Base-by-base conservation (phyloP, 345 rosid genomes). In the Toxicodendron radicans region DNA sequence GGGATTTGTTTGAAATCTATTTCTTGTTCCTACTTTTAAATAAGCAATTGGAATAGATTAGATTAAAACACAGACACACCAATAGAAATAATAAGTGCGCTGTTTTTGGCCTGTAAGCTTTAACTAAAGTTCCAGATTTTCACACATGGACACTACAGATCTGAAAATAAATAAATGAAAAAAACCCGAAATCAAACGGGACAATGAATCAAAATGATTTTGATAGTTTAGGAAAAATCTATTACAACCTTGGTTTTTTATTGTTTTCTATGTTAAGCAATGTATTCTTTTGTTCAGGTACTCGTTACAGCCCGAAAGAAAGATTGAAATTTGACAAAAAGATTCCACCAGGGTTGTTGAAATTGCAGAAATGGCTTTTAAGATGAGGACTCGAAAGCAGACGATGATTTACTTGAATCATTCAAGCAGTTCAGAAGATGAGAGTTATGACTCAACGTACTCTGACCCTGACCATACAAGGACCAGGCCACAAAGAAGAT, bases 401-500 rank as follows among this genome's bases (percentile, higher is more conserved):
- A 52, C 23, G 17, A 17, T 10, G 4, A 14, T 24, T 9, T 52
- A 4, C 0, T 12, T 32, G 10, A 20, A 16, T 33, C 9, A 16
- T 14, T 48, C 59, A 51, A 45, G 20, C 33, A 56, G 59, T 24
- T 54, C 64, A 5, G 58, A 3, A 17, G 53, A 46, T 1, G 67
- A 52, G 10, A 41, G 49, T 62, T 61, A 61, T 14, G 77, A 78
- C 43, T 71, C 72, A 0, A 52, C 11, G 0, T 9, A 38, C 16
- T 64, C 70, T 3, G 70, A 73, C 53, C 77, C 74, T 53, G 74
- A 78, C 20, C 73, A 52, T 33, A 38, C 56, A 30, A 35, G 38
- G 43, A 52, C 51, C 3, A 17, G 20, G 14, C 18, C 71, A 5
- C 63, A 54, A 45, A 67, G 72, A 51, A 33, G 58, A 23, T 24